These are phyloP conservation scores for Mycena sanguinolenta DNA, from an alignment of 768 basidiomycete genomes.

Conservation along the genomic window DNA sequence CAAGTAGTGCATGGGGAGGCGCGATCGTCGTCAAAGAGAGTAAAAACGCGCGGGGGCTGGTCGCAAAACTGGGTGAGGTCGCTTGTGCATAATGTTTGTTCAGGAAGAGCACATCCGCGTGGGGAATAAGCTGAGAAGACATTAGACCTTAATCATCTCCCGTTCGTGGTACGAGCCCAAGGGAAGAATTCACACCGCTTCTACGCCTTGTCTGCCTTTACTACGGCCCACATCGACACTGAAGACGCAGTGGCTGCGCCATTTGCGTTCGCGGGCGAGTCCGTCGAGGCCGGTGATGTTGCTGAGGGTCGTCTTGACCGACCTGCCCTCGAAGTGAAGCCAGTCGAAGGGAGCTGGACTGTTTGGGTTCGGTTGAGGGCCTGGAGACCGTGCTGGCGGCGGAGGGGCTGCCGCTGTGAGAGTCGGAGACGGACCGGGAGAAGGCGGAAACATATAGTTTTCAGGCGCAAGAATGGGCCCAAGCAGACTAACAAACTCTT, in stretches of 20 bases:
- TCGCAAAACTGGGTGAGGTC: constrained; percentile 68
- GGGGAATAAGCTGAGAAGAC: constrained; percentile 78
- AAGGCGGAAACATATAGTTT: constrained; percentile 68
- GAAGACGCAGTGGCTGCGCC: constrained; percentile 86
- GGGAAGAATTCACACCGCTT: constrained; percentile 69
- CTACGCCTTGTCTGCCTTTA: constrained; percentile 80
- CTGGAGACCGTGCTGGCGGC: constrained; percentile 43
- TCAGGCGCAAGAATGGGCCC: constrained; percentile 88
- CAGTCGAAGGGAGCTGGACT: constrained; percentile 88
- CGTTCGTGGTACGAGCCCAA: constrained; percentile 9
- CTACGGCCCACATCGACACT: constrained; percentile 81
- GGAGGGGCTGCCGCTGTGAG: constrained; percentile 45
- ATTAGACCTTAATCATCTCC: constrained; percentile 29
- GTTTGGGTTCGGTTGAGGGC: constrained; percentile 53
- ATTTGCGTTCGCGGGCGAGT: constrained; percentile 84
- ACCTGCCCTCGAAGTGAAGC: constrained; percentile 88
- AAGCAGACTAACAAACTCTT: constrained; percentile 84
- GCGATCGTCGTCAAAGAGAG: constrained; percentile 78
- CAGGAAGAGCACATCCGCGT: constrained; percentile 87
- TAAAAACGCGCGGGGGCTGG: constrained; percentile 81
- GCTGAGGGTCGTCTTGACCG: constrained; percentile 81
- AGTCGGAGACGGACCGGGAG: constrained; percentile 51
- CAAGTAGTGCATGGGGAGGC: constrained; percentile 81
- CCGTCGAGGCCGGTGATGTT: constrained; percentile 87
- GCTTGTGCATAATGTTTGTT: constrained; percentile 79